A percentile compares a stretch with the other conserved stretches of the same genome.
phyloP scores from a whole-genome alignment of 306 rosid species.

The Pyrus betulifolia region DNA sequence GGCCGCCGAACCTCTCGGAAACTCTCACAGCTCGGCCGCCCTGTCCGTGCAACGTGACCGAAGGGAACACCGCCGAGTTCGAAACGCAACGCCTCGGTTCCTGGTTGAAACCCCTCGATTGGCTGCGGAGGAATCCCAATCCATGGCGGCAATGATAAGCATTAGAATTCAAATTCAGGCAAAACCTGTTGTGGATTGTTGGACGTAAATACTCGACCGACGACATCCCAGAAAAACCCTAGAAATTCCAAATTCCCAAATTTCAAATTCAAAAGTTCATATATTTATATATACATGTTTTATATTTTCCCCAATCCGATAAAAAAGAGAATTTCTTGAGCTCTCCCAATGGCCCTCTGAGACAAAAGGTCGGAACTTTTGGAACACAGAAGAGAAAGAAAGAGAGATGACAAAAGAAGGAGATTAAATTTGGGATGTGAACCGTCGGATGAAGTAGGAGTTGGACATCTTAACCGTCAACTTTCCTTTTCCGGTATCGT shows the following conservation, averaged over 20 bases:
- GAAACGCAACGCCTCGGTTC: slow-evolving; percentile 31
- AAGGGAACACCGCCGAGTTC: slow-evolving; percentile 28
- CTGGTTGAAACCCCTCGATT: slow-evolving; percentile 32
- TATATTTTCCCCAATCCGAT: not conserved
- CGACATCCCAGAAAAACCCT: slow-evolving; percentile 38
- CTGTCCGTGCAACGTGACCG: slow-evolving; percentile 21
- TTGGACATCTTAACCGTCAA: slow-evolving; percentile 32
- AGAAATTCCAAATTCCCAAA: not conserved
- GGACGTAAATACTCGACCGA: slow-evolving; percentile 57
- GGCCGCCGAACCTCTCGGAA: slow-evolving; percentile 40
- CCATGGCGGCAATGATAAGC: slow-evolving; percentile 32
- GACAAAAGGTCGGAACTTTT: slow-evolving; percentile 9
- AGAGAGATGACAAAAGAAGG: not conserved
- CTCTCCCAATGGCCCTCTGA: slow-evolving; percentile 5
- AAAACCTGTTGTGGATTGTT: slow-evolving; percentile 32
- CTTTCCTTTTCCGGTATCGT: not conserved
- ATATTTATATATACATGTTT: not conserved
- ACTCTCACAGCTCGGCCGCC: slow-evolving; percentile 13
- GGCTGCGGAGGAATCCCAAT: slow-evolving; percentile 31
- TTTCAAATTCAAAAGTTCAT: slow-evolving; percentile 14
- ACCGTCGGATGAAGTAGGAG: slow-evolving; percentile 46
- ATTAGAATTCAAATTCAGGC: slow-evolving; percentile 38
- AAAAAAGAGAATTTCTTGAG: slow-evolving; percentile 5
- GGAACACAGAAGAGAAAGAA: slow-evolving; percentile 6
- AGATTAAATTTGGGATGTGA: slow-evolving; percentile 7